Percentiles rank a stretch among this genome's conserved stretches.
phyloP scores from a whole-genome alignment of 2,329 filamentous ascomycete genomes.

The Pseudopithomyces chartarum region DNA sequence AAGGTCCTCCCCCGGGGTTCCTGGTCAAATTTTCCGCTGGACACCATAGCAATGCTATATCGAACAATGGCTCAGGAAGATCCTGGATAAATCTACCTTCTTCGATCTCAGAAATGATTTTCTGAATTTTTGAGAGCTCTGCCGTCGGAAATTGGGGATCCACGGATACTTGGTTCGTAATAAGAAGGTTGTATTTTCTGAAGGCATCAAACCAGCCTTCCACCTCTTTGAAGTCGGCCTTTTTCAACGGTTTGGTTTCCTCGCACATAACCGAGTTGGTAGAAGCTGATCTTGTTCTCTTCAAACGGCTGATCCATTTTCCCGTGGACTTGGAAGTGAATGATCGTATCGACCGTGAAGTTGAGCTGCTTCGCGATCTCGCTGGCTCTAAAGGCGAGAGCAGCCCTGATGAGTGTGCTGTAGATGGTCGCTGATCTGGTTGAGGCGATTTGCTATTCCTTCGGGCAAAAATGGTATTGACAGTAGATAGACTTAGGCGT shows the following conservation, averaged over 20 bases:
- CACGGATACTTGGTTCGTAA: constrained; percentile 25
- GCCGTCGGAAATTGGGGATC: constrained; percentile 17
- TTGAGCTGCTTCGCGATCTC: constrained; percentile 32
- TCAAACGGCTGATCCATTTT: constrained; percentile 26
- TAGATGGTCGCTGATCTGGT: neutral
- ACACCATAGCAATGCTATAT: constrained; percentile 41
- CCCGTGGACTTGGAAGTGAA: constrained; percentile 24
- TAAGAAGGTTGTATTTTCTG: constrained; percentile 36
- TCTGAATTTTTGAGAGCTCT: constrained; percentile 28
- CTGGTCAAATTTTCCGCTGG: constrained; percentile 25
- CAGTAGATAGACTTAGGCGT: neutral
- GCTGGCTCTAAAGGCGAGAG: constrained; percentile 22
- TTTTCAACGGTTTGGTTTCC: constrained; percentile 14
- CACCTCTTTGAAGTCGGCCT: constrained; percentile 30
- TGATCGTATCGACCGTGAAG: constrained; percentile 29
- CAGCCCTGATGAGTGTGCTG: constrained; percentile 4
- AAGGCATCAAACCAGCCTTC: constrained; percentile 39
- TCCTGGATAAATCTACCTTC: constrained; percentile 36
- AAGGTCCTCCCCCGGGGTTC: constrained; percentile 19
- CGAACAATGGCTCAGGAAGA: constrained; percentile 39
- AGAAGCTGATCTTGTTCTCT: constrained; percentile 35
- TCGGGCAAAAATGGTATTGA: neutral
- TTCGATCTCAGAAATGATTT: constrained; percentile 33
- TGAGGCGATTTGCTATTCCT: constrained; percentile 9
- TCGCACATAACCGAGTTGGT: constrained; percentile 24